Evolutionary conservation across 768 basidiomycete genomes (phyloP).

Genomic region (Suillus spraguei): DNA sequence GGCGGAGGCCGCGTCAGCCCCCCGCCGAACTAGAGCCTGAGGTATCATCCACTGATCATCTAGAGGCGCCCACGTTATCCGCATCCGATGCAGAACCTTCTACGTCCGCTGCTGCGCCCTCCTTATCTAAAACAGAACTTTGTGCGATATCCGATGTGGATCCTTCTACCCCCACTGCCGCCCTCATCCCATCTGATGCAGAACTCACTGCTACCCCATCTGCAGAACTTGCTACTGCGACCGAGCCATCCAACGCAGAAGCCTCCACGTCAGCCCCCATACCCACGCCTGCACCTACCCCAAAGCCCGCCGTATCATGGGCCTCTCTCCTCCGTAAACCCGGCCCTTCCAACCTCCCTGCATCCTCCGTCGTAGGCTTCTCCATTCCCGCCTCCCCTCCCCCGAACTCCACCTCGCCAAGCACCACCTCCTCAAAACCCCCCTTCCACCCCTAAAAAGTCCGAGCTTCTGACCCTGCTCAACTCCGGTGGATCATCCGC

Average conservation of each 20-base stretch:
- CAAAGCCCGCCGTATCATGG: constrained; percentile 61
- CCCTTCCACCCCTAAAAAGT: constrained; percentile 36
- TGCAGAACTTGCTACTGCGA: constrained; percentile 7
- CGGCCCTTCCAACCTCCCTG: constrained; percentile 53
- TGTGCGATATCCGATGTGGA: constrained; percentile 8
- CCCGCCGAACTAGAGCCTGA: constrained; percentile 17
- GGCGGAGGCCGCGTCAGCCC: not conserved
- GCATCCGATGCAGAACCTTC: constrained; percentile 12
- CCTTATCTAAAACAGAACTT: constrained; percentile 7
- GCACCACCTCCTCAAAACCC: constrained; percentile 26
- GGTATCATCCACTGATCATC: constrained; percentile 16
- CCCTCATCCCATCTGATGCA: not conserved
- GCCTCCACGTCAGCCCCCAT: not conserved
- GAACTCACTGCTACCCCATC: constrained; percentile 11
- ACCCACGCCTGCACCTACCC: constrained; percentile 22
- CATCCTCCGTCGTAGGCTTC: constrained; percentile 72
- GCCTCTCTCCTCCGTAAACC: constrained; percentile 67
- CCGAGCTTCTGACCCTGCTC: constrained; percentile 59
- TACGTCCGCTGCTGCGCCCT: not conserved
- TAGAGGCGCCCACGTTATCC: constrained; percentile 12
- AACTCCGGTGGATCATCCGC: constrained; percentile 38
- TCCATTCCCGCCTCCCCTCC: constrained; percentile 60
- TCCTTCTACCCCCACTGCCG: constrained; percentile 2
- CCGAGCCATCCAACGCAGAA: not conserved
- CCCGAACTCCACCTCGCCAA: constrained; percentile 2